These are phyloP conservation scores for Ploettnerulaceae sp. DNA, from an alignment of 2,329 filamentous ascomycete genomes.

Conservation along the genomic window DNA sequence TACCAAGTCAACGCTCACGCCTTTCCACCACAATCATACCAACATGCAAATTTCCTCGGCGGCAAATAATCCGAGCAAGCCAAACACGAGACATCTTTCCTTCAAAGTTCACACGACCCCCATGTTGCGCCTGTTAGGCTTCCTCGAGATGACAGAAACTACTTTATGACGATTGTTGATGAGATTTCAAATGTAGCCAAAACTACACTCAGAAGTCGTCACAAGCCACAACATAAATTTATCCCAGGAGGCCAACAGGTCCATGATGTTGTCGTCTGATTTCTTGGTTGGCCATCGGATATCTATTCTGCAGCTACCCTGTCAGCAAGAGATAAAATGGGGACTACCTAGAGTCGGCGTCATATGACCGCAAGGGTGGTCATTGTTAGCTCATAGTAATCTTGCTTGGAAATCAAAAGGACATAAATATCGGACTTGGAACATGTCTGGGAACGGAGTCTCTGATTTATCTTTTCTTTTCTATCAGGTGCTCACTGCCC, in stretches of 20 bases:
- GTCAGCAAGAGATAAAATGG: background rate
- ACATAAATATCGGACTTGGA: conserved; percentile 8
- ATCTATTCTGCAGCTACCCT: background rate
- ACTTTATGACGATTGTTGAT: background rate
- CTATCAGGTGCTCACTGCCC: conserved; percentile 5
- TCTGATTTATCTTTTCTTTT: conserved; percentile 3
- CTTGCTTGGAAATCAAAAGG: conserved; percentile 5
- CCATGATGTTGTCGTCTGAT: conserved; percentile 14
- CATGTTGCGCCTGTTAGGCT: background rate
- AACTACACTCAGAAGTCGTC: conserved; percentile 5
- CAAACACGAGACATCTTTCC: background rate
- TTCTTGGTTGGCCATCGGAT: background rate
- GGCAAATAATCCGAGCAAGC: conserved; percentile 9
- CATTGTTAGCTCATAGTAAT: conserved; percentile 7
- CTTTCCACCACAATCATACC: background rate
- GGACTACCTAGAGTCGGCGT: background rate
- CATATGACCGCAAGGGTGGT: conserved; percentile 4
- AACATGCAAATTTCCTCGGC: conserved; percentile 5
- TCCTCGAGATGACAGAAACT: background rate
- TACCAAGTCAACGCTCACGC: background rate
- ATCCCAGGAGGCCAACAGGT: background rate
- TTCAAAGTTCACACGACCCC: conserved; percentile 8
- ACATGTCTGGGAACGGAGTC: conserved; percentile 5
- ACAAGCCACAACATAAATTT: conserved; percentile 4
- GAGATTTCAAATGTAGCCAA: background rate